Evolutionary conservation across 805 yeast species (phyloP).

Genomic region (Ogataea dorogensis): DNA sequence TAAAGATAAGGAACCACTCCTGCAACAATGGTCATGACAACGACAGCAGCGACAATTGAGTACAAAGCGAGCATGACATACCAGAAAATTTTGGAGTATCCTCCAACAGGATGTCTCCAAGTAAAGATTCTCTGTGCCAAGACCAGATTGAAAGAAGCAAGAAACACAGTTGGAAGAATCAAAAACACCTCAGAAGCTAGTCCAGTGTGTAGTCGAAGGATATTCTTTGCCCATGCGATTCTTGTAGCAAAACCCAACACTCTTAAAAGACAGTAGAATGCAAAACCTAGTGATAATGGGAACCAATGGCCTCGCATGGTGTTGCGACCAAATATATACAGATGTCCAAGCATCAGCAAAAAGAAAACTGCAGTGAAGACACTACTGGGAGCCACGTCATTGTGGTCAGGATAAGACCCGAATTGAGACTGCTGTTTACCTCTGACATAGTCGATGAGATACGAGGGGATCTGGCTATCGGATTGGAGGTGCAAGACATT

Average conservation of each 20-base stretch:
- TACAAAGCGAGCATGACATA: constrained; percentile 48
- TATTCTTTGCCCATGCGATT: constrained; percentile 56
- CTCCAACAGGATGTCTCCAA: constrained; percentile 75
- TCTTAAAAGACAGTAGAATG: constrained; percentile 51
- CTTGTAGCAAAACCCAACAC: constrained; percentile 60
- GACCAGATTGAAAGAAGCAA: constrained; percentile 59
- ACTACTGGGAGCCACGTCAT: constrained; percentile 60
- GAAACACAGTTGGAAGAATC: constrained; percentile 55
- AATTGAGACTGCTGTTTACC: constrained; percentile 49
- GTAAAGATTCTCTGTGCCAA: constrained; percentile 73
- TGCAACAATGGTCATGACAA: constrained; percentile 68
- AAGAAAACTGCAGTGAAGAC: constrained; percentile 54
- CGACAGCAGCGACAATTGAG: constrained; percentile 51
- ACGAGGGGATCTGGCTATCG: constrained; percentile 37
- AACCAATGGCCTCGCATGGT: constrained; percentile 58
- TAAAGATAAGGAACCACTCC: constrained; percentile 59
- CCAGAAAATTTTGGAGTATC: constrained; percentile 53
- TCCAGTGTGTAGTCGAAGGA: constrained; percentile 46
- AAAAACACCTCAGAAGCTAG: constrained; percentile 55
- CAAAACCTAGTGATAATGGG: constrained; percentile 51
- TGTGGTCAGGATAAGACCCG: constrained; percentile 57
- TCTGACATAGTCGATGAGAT: constrained; percentile 37
- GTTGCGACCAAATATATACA: constrained; percentile 47
- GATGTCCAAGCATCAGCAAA: constrained; percentile 47
- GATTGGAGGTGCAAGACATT: constrained; percentile 17